Base-by-base conservation (phyloP, 345 rosid genomes). In the Acer saccharum region DNA sequence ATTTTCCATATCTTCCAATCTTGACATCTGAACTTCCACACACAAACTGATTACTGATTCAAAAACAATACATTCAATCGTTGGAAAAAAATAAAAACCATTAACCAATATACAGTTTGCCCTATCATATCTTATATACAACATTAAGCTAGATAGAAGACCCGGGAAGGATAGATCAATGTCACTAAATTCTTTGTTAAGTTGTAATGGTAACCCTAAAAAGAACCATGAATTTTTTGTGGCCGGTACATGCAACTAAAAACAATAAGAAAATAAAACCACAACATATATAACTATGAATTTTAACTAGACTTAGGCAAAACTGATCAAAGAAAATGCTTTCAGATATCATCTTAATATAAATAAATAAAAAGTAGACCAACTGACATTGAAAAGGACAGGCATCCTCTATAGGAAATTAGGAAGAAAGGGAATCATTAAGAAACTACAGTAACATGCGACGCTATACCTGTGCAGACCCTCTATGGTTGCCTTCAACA, bases 391-490 rank as follows among this genome's bases (percentile, higher is more conserved):
- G 43, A 25, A 50, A 65, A n/a, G 13, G 17, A 69, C 12, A 43
- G 21, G n/a, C 55, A 44, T 77, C 58, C 58, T 54, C 58, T 6
- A 17, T 41, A 57, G n/a, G 25, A 23, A 23, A 23, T 23, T 23
- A 23, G 25, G 52, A 62, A 60, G 55, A 77, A 72, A 50, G 69
- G 62, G 13, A 78, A 50, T 23, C 7, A n/a, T 4, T 0, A 65
- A 18, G 21, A 65, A 11, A 52, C 58, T 73, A 48, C 17, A 52
- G 23, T 35, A 57, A 65, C 57, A 72, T 41, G 35, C 14, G 54
- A 44, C 25, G 17, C 6, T 46, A 77, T 85, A 93, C 97, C 97
- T 90, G 80, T 85, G 97, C 83, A 89, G 81, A 58, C 90, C 88
- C 87, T 87, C 90, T 82, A 90, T 83, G 68, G 92, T 75, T 68